These are phyloP conservation scores for Albophoma yamanashiensis DNA, from an alignment of 2,329 filamentous ascomycete genomes.

Conservation along the genomic window DNA sequence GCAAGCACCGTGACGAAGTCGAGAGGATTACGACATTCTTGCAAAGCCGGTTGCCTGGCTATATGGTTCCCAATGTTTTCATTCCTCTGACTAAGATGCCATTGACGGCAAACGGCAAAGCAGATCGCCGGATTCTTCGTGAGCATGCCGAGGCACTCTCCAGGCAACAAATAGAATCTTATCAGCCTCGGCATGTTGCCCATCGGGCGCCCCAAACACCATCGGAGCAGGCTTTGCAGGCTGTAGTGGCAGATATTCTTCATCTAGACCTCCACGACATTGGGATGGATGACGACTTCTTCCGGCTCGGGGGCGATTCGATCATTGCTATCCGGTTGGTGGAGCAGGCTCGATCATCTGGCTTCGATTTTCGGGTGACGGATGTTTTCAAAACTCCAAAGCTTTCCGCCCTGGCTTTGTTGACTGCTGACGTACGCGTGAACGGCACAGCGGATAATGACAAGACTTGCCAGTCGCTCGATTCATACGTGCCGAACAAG, in stretches of 20 bases:
- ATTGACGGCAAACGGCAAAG: background rate
- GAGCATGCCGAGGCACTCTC: background rate
- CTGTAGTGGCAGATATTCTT: background rate
- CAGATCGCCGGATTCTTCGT: background rate
- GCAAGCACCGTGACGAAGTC: background rate
- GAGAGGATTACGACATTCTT: background rate
- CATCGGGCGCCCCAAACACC: background rate
- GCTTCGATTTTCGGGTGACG: constrained; percentile 4
- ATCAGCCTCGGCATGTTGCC: background rate
- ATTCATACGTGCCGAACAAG: background rate
- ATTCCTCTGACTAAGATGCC: constrained; percentile 1
- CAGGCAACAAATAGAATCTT: background rate
- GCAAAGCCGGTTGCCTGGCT: background rate
- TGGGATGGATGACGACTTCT: constrained; percentile 5
- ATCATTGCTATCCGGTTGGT: constrained; percentile 16
- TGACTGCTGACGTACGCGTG: background rate
- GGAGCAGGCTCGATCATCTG: background rate
- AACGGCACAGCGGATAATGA: background rate
- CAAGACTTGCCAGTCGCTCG: background rate
- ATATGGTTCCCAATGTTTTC: constrained; percentile 6
- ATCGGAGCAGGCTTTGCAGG: background rate
- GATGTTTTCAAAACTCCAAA: constrained; percentile 1
- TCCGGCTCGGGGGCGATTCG: constrained; percentile 3
- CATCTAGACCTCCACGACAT: background rate
- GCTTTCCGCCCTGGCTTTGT: background rate